Conservation (phyloP, 805 yeast genomes). For the Torulaspora franciscae region DNA sequence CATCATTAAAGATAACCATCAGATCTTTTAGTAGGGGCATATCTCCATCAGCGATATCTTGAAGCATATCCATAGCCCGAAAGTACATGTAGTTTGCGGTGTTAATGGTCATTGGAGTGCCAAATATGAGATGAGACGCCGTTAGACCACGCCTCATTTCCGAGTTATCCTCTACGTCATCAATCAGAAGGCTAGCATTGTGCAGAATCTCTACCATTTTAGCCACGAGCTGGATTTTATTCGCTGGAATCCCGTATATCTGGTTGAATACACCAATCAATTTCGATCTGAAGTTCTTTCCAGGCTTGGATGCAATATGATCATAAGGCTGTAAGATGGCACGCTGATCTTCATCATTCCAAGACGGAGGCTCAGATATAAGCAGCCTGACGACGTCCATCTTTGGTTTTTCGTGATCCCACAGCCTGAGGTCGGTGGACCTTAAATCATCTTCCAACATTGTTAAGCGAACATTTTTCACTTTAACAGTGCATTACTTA, state of each 20-base stretch:
- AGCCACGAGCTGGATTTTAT: conserved; percentile 39
- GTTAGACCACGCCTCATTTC: conserved; percentile 68
- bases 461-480: conserved; percentile 1
- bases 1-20: conserved; percentile 53
- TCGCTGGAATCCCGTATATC: conserved; percentile 43
- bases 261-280: conserved; percentile 51
- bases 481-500: neutral
- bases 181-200: conserved; percentile 64
- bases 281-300: conserved; percentile 50
- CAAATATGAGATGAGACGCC: conserved; percentile 73
- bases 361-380: conserved; percentile 20
- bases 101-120: conserved; percentile 75
- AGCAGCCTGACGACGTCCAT: conserved; percentile 12
- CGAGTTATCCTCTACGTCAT: conserved; percentile 84
- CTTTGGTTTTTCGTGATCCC: neutral
- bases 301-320: conserved; percentile 47
- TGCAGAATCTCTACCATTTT: conserved; percentile 56
- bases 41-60: conserved; percentile 30
- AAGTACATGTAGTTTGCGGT: conserved; percentile 81
- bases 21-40: conserved; percentile 28
- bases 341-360: conserved; percentile 32
- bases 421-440: neutral
- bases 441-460: neutral
- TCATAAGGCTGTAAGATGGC: conserved; percentile 43
- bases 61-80: conserved; percentile 52